Evolutionary conservation across 306 rosid species (phyloP).

Genomic region (Pachyrhizus erosus): DNA sequence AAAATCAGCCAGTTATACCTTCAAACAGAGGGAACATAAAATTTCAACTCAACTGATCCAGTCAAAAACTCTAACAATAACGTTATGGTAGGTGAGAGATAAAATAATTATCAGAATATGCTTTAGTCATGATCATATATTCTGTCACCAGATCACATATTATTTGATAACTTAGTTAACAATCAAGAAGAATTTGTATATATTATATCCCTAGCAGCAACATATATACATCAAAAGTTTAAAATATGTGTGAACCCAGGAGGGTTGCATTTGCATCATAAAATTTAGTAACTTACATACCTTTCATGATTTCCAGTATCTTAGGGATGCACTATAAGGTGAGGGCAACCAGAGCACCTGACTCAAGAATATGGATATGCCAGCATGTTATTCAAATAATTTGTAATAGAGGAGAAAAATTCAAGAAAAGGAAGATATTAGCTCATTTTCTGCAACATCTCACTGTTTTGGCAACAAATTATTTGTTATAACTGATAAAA

Average conservation of each 20-base stretch:
- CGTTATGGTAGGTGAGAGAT: too few species aligned
- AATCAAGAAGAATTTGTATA: slow-evolving; percentile 20
- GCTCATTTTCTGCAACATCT: slow-evolving; percentile 14
- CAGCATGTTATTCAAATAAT: slow-evolving; percentile 47
- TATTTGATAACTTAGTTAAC: slow-evolving; percentile 21
- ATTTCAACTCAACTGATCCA: background rate
- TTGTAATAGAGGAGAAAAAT: slow-evolving; percentile 27
- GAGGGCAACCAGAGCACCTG: slow-evolving; percentile 57
- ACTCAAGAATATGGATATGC: slow-evolving; percentile 44
- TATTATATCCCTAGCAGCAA: slow-evolving; percentile 10
- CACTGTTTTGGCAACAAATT: slow-evolving; percentile 6
- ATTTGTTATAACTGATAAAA: slow-evolving; percentile 9
- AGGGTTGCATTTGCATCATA: background rate
- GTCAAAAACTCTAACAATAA: background rate
- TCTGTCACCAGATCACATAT: background rate
- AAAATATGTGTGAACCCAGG: background rate
- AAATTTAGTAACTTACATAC: slow-evolving; percentile 47
- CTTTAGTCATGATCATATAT: too few species aligned
- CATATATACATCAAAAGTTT: background rate
- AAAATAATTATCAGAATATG: too few species aligned
- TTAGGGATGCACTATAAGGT: slow-evolving; percentile 43
- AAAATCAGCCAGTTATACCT: background rate
- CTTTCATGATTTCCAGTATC: slow-evolving; percentile 63
- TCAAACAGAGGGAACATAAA: slow-evolving; percentile 12
- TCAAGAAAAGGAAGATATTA: slow-evolving; percentile 6